Evolutionary conservation across 1,284 basidiomycete genomes (phyloP), one percentile per base, ranked within the genome.

Genomic region (Cutaneotrichosporon spelunceum): DNA sequence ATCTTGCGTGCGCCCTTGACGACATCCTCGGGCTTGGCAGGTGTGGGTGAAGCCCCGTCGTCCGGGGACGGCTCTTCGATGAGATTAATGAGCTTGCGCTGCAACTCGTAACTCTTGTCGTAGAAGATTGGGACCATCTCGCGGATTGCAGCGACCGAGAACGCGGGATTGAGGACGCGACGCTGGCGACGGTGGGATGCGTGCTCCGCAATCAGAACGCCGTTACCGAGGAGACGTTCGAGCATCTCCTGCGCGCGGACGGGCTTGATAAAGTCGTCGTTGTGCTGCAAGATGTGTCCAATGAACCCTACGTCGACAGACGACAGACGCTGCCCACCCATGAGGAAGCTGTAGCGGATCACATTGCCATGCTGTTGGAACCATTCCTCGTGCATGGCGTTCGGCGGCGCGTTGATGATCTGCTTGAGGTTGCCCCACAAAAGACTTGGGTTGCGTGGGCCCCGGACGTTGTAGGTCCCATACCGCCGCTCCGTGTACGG

Each of bases 261-360:
- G 0, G 87, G 86, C 72, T 88, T 89, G 21, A 86, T 86, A 71
- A 86, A 88, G 39, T 83, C 79, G 68, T 88, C 85, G 2, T 83
- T 80, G 58, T 83, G 81, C 23, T 80, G 79, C 57, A 88, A 81
- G 56, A 89, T 83, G 63, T 88, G 82, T 4, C 82, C 81, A 23
- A 88, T 70, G 34, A 53, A 53, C 11, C 57, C 30, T 60, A 59
- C 11, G 73, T 47, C 42, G 27, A 30, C 84, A 77, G 62, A 80
- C 75, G 1, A 76, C 55, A 89, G 78, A 16, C 85, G 78, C 19
- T 63, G 66, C 11, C 57, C 47, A 23, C 70, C 64, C 9, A 60
- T 26, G 23, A 70, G 44, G 13, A 65, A 39, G 3, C 45, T 42
- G 56, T 69, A 73, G 44, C 67, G 61, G 53, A 69, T 59, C 4